These are phyloP conservation scores for Apiotrichum akiyoshidainum DNA, from an alignment of 1,284 basidiomycete genomes.

Conservation along the genomic window DNA sequence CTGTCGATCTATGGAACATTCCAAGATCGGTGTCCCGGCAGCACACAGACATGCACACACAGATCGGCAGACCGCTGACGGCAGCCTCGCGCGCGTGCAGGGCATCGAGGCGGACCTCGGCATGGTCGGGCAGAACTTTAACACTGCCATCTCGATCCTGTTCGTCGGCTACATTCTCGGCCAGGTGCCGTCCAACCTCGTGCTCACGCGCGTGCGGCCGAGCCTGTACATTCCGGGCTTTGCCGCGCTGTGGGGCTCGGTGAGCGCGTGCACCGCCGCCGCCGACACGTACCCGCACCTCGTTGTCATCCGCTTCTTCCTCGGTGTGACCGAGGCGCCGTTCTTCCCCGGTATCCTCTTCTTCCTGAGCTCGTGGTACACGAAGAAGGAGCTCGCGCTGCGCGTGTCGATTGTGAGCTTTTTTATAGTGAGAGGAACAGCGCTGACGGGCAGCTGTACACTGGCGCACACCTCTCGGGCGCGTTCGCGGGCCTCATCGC, in stretches of 20 bases:
- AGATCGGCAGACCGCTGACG: background rate
- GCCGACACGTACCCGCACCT: slow-evolving; percentile 18
- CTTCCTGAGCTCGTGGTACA: slow-evolving; percentile 29
- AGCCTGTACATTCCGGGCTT: slow-evolving; percentile 22
- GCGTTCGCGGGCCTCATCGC: slow-evolving; percentile 38
- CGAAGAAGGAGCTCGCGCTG: slow-evolving; percentile 21
- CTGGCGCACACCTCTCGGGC: slow-evolving; percentile 28
- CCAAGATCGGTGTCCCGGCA: too few species aligned
- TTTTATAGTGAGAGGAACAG: background rate
- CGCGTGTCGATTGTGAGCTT: background rate
- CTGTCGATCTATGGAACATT: too few species aligned
- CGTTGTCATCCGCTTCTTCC: slow-evolving; percentile 36
- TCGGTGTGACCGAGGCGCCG: slow-evolving; percentile 27
- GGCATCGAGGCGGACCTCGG: slow-evolving; percentile 33
- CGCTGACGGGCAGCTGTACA: slow-evolving; percentile 17
- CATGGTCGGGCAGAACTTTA: slow-evolving; percentile 32
- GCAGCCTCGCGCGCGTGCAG: slow-evolving; percentile 18
- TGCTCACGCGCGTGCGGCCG: slow-evolving; percentile 19
- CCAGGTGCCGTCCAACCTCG: slow-evolving; percentile 42
- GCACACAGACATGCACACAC: background rate
- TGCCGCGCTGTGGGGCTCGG: slow-evolving; percentile 18
- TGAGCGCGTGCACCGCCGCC: slow-evolving; percentile 13
- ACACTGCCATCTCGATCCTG: slow-evolving; percentile 44
- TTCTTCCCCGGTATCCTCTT: slow-evolving; percentile 37
- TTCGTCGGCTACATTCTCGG: slow-evolving; percentile 46